Evolutionary conservation across 495 filamentous ascomycete species (phyloP).

Genomic region (Terfezia claveryi): DNA sequence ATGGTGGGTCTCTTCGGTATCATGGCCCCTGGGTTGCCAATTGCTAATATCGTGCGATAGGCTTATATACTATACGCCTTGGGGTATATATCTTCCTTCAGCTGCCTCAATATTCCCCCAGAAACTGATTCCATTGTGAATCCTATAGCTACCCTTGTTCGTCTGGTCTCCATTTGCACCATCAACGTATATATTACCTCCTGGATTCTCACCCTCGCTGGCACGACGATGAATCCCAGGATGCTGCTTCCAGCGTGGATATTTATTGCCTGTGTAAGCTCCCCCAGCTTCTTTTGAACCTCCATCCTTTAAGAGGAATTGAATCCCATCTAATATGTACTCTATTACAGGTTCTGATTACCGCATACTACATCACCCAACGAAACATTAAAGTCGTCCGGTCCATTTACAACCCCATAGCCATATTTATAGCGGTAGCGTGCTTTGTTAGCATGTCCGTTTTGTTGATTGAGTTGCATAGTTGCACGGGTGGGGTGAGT

Average conservation of each 20-base stretch:
- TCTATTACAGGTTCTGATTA: slow-evolving; percentile 40
- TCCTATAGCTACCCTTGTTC: slow-evolving; percentile 47
- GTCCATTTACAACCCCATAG: slow-evolving; percentile 8
- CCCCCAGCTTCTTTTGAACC: slow-evolving; percentile 1
- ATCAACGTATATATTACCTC: slow-evolving; percentile 65
- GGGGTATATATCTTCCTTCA: slow-evolving; percentile 21
- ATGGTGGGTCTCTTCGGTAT: slow-evolving; percentile 31
- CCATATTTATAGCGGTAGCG: slow-evolving; percentile 12
- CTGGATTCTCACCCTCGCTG: slow-evolving; percentile 54
- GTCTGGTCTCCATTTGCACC: slow-evolving; percentile 56
- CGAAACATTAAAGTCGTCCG: slow-evolving; percentile 38
- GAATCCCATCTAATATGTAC: slow-evolving; percentile 1
- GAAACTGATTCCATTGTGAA: not conserved
- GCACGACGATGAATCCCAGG: slow-evolving; percentile 43
- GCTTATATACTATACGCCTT: slow-evolving; percentile 70
- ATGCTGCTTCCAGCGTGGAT: slow-evolving; percentile 74
- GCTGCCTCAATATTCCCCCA: not conserved
- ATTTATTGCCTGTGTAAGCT: slow-evolving; percentile 49
- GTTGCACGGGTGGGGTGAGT: slow-evolving; percentile 3
- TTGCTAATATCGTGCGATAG: slow-evolving; percentile 21
- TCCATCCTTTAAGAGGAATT: not conserved
- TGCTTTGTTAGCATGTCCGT: slow-evolving; percentile 15
- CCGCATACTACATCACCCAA: slow-evolving; percentile 60
- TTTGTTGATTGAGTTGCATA: slow-evolving; percentile 13
- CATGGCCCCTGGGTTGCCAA: not conserved